phyloP scores from a whole-genome alignment of 768 basidiomycete genomes.

The Boletales sp. region DNA sequence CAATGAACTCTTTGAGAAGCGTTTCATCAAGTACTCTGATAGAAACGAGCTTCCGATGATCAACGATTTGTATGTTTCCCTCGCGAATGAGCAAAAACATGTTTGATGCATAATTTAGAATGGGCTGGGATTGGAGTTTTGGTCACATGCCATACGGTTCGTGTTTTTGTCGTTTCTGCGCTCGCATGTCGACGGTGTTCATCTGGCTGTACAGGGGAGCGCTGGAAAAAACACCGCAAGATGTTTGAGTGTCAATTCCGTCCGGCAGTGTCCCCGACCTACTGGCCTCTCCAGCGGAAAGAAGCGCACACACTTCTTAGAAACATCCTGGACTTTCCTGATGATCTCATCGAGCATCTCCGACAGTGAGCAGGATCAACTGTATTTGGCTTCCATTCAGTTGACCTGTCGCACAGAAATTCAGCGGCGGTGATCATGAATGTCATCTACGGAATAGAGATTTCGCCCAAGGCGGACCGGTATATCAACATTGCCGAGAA shows the following conservation, averaged over 20 bases:
- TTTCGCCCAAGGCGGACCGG: constrained; percentile 39
- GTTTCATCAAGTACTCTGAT: constrained; percentile 55
- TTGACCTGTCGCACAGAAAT: constrained; percentile 31
- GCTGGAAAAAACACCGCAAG: constrained; percentile 50
- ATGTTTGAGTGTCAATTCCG: constrained; percentile 53
- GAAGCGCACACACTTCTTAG: constrained; percentile 46
- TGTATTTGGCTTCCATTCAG: neutral
- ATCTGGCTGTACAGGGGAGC: constrained; percentile 36
- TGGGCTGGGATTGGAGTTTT: constrained; percentile 49
- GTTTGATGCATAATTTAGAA: constrained; percentile 30
- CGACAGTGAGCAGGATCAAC: constrained; percentile 37
- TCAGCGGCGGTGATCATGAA: constrained; percentile 52
- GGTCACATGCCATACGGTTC: constrained; percentile 52
- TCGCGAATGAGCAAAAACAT: neutral
- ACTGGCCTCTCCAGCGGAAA: constrained; percentile 44
- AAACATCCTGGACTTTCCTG: constrained; percentile 39
- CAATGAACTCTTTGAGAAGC: constrained; percentile 54
- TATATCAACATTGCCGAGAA: constrained; percentile 53
- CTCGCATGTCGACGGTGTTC: neutral
- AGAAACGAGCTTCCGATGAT: constrained; percentile 47
- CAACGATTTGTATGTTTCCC: constrained; percentile 40
- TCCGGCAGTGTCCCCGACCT: constrained; percentile 36
- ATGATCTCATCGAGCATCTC: constrained; percentile 46
- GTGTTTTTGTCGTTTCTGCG: constrained; percentile 2
- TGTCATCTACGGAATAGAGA: constrained; percentile 48